phyloP scores from a whole-genome alignment of 805 yeast genomes.

The Ogataea parapolymorpha region DNA sequence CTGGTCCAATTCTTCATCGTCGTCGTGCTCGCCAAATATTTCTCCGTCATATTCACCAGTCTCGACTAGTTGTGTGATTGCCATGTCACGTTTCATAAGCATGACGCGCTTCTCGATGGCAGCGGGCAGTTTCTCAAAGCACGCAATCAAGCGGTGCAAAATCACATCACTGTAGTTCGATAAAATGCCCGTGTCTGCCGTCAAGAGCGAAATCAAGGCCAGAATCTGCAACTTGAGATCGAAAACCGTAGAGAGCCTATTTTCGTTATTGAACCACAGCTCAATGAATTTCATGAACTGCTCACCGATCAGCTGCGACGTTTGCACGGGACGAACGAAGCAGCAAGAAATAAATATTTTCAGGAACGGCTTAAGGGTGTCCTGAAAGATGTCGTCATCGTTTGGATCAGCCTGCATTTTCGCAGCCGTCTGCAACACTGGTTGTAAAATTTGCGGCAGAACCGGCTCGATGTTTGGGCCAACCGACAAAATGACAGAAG shows the following conservation, averaged over 20 bases:
- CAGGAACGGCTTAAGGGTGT: conserved; percentile 30
- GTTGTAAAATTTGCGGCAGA: conserved; percentile 16
- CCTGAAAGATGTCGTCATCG: conserved; percentile 17
- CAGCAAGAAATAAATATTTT: conserved; percentile 41
- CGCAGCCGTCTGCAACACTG: conserved; percentile 30
- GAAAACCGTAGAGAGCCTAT: conserved; percentile 46
- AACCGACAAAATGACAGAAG: conserved; percentile 15
- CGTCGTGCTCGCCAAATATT: conserved; percentile 18
- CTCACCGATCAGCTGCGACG: conserved; percentile 37
- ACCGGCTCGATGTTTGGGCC: conserved; percentile 16
- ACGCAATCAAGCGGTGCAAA: conserved; percentile 37
- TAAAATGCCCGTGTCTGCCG: conserved; percentile 31
- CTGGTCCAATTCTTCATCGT: conserved; percentile 30
- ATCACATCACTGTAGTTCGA: conserved; percentile 25
- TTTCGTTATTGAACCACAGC: conserved; percentile 47
- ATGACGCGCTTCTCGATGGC: conserved; percentile 48
- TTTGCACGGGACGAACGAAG: conserved; percentile 37
- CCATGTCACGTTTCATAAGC: conserved; percentile 38
- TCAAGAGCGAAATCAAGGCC: conserved; percentile 40
- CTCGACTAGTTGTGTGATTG: conserved; percentile 32
- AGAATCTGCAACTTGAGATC: conserved; percentile 53
- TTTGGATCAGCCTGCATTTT: conserved; percentile 24
- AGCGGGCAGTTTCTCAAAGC: conserved; percentile 43
- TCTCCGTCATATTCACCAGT: conserved; percentile 32
- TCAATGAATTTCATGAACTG: conserved; percentile 39